phyloP scores from a whole-genome alignment of 2,329 filamentous ascomycete species.

The Xylariomycetidae sp. region DNA sequence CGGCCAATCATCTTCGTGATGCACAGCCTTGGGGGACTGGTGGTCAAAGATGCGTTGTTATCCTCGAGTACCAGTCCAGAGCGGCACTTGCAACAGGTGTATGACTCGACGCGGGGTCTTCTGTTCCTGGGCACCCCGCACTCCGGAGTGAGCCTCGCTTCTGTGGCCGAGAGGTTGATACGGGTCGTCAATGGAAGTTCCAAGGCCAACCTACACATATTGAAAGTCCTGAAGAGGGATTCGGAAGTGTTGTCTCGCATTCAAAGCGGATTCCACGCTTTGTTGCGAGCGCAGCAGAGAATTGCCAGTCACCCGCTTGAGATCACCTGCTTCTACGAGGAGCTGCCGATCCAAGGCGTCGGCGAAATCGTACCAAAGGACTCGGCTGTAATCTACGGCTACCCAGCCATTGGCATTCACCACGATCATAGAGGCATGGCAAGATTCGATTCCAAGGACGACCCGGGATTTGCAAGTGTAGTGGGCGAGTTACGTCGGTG shows the following conservation, averaged over 20 bases:
- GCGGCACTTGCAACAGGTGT: slow-evolving; percentile 1
- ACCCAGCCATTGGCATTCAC: slow-evolving; percentile 4
- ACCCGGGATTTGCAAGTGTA: slow-evolving; percentile 3
- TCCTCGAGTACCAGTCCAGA: slow-evolving; percentile 2
- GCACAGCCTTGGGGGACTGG: slow-evolving; percentile 6
- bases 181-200: neutral
- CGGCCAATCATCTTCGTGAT: slow-evolving; percentile 6
- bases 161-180: neutral
- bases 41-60: slow-evolving; percentile 6
- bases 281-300: slow-evolving; percentile 1
- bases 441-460: slow-evolving; percentile 2
- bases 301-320: neutral
- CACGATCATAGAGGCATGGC: slow-evolving; percentile 3
- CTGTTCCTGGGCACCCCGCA: slow-evolving; percentile 7
- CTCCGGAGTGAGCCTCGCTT: slow-evolving; percentile 2
- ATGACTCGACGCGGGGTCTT: slow-evolving; percentile 1
- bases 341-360: slow-evolving; percentile 1
- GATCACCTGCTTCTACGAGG: slow-evolving; percentile 6
- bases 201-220: slow-evolving; percentile 1
- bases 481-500: slow-evolving; percentile 5
- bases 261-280: slow-evolving; percentile 2
- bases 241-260: slow-evolving; percentile 4
- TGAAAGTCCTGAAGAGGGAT: slow-evolving; percentile 2
- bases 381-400: slow-evolving; percentile 3
- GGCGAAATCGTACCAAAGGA: slow-evolving; percentile 2